Base-by-base conservation (phyloP, 2,329 filamentous ascomycete genomes). In the Amylocarpus encephaloides region DNA sequence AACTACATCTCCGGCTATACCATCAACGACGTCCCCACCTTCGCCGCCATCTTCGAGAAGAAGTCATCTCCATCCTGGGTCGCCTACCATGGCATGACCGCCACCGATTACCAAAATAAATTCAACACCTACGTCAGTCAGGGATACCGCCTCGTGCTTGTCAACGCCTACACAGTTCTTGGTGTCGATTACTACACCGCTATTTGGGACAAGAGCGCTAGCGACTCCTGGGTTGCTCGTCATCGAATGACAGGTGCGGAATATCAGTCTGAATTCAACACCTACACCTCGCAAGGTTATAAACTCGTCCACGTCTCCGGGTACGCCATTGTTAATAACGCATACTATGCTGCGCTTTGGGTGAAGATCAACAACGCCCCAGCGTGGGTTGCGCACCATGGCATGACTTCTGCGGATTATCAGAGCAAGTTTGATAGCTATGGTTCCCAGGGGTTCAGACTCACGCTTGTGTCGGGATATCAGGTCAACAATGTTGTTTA, bases 31-130 rank as follows among this genome's bases (percentile, higher is more conserved):
- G 33, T 16, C 2, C 30, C 43, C 11, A 35, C 30, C 43, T 46
- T 35, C 29, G 43, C 43, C 22, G 43, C 32, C 9, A 46, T 46
- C n/a, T 46, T 34, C 30, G 43, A 46, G 19, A 46, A 46, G 43
- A 46, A 46, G 35, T 6, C 43, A 12, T 35, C 43, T 7, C 10
- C 43, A 32, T 30, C 30, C 2, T 46, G 43, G 43, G 43, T 46
- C 10, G 30, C 43, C 15, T 22, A 30, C 6, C 30, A 35, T 36
- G n/a, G 16, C 13, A 46, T 46, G 43, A 46, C 43, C n/a, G 5
- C 30, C 15, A 30, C 43, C 10, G 13, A 46, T 16, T 46, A 46
- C 29, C 43, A 46, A 36, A 26, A 5, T 5, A 36, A 19, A 19
- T 34, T 35, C 15, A 46, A 46, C 16, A 35, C 43, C 5, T 46